phyloP scores from a whole-genome alignment of 1,284 basidiomycete species.

The Ceratobasidium papillatum region DNA sequence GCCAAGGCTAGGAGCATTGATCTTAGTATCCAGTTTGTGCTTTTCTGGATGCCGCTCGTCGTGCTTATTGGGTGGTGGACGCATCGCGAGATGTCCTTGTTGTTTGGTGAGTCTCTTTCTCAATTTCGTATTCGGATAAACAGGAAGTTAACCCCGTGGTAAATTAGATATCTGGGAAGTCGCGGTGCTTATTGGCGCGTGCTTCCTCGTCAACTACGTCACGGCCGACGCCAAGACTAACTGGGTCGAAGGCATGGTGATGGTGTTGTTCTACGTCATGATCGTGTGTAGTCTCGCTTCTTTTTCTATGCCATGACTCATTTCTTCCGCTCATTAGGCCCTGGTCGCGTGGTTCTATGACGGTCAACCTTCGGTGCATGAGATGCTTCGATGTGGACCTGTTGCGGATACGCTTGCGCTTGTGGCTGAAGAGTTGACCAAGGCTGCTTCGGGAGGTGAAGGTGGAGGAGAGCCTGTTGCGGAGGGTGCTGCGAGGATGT shows the following conservation, averaged over 20 bases:
- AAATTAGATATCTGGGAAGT: slow-evolving; percentile 64
- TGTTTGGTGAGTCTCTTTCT: slow-evolving; percentile 61
- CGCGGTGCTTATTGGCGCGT: slow-evolving; percentile 64
- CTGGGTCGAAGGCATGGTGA: slow-evolving; percentile 68
- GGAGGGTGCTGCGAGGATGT: neutral
- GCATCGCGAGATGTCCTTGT: slow-evolving; percentile 60
- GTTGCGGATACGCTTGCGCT: slow-evolving; percentile 12
- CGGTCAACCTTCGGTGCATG: slow-evolving; percentile 51
- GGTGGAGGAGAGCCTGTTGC: neutral
- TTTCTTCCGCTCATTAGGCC: slow-evolving; percentile 50
- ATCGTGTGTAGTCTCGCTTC: slow-evolving; percentile 54
- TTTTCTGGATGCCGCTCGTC: slow-evolving; percentile 72
- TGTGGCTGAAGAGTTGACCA: neutral
- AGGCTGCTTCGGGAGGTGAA: neutral
- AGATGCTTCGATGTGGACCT: slow-evolving; percentile 29
- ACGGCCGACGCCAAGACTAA: slow-evolving; percentile 75
- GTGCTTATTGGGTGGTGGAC: slow-evolving; percentile 69
- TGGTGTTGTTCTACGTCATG: slow-evolving; percentile 68
- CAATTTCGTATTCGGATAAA: neutral
- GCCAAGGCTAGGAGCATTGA: slow-evolving; percentile 70
- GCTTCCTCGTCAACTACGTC: slow-evolving; percentile 76
- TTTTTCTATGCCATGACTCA: slow-evolving; percentile 1
- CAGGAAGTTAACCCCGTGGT: neutral
- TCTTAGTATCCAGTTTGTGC: slow-evolving; percentile 70
- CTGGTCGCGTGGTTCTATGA: slow-evolving; percentile 66